These are phyloP conservation scores for Plantago major DNA, from an alignment of 257 asterid species.

Conservation along the genomic window DNA sequence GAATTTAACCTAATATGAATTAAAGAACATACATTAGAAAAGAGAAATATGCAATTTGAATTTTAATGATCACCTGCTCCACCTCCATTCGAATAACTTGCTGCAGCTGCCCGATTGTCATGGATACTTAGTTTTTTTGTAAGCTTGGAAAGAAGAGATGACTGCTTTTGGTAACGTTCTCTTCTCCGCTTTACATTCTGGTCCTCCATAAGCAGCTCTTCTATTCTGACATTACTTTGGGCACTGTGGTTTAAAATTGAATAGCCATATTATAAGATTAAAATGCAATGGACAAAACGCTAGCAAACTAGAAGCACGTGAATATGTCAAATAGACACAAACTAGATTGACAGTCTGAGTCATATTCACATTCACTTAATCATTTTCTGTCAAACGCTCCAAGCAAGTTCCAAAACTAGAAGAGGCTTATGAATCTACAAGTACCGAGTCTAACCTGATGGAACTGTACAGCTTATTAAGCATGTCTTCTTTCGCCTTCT, in stretches of 20 bases:
- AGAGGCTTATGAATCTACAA: not conserved
- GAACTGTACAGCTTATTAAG: conserved; percentile 88
- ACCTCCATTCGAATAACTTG: conserved; percentile 53
- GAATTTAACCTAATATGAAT: too few relatives aligned
- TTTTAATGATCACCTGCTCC: conserved; percentile 48
- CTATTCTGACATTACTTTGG: conserved; percentile 68
- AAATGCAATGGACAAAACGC: not conserved
- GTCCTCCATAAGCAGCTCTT: conserved; percentile 88
- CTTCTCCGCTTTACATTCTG: conserved; percentile 72
- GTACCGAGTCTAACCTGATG: conserved; percentile 48
- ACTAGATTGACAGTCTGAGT: not conserved
- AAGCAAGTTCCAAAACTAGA: not conserved
- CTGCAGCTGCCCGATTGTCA: conserved; percentile 82
- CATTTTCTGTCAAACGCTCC: not conserved
- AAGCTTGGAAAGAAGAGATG: conserved; percentile 75
- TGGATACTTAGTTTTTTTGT: conserved; percentile 74
- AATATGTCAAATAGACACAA: not conserved
- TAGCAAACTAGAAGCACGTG: conserved; percentile 6
- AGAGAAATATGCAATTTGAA: conserved; percentile 5
- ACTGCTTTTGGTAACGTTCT: conserved; percentile 73
- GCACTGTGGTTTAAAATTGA: conserved; percentile 34
- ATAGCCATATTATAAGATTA: conserved; percentile 13
- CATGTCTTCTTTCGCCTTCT: conserved; percentile 97
- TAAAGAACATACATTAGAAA: not conserved
- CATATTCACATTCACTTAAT: conserved; percentile 3